Conservation (phyloP, 2,329 filamentous ascomycete species). For the Paramyrothecium sp. region DNA sequence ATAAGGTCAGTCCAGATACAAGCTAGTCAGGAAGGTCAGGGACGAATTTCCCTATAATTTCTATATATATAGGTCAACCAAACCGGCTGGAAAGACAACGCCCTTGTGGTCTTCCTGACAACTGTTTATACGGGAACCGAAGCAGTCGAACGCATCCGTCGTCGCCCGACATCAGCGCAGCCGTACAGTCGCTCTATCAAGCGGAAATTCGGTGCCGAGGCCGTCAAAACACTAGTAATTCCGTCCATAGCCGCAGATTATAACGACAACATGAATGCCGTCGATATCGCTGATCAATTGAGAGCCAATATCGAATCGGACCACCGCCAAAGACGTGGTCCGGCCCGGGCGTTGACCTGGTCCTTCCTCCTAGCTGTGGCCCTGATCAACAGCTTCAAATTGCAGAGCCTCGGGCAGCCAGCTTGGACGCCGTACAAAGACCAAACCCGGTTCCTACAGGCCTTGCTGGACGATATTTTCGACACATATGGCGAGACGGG, state of each 20-base stretch:
- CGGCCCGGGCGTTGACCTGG: too few species aligned
- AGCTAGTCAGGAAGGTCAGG: too few species aligned
- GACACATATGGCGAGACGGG: neutral
- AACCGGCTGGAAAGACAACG: neutral
- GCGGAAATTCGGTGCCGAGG: neutral
- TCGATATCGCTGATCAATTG: neutral
- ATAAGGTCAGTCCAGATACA: too few species aligned
- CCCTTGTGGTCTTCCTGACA: constrained; percentile 1
- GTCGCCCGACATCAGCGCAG: neutral
- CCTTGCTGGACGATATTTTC: neutral
- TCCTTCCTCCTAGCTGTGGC: too few species aligned
- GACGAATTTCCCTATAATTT: too few species aligned
- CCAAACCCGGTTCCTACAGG: neutral
- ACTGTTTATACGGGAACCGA: neutral
- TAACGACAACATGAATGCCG: neutral
- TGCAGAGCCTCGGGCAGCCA: too few species aligned
- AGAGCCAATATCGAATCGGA: neutral
- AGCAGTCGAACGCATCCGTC: neutral
- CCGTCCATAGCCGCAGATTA: too few species aligned
- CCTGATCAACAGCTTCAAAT: too few species aligned
- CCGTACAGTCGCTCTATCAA: neutral
- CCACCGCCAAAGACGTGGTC: neutral
- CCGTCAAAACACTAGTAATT: too few species aligned
- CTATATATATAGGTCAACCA: too few species aligned
- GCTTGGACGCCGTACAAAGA: too few species aligned